Conservation (phyloP, 2,329 filamentous ascomycete genomes). For the Beauveria pseudobassiana region DNA sequence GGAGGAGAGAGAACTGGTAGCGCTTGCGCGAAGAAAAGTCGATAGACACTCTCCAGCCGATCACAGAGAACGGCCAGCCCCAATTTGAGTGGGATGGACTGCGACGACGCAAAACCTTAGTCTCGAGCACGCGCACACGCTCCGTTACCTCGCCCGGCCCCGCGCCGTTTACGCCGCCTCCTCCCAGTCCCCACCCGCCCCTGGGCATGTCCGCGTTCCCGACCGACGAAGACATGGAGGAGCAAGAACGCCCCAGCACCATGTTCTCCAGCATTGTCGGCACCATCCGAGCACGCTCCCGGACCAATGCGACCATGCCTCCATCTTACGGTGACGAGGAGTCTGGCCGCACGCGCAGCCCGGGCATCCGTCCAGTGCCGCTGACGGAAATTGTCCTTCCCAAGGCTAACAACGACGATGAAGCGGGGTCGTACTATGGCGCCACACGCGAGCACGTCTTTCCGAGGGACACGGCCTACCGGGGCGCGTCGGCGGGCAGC, state of each 20-base stretch:
- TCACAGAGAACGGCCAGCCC: conserved; percentile 65
- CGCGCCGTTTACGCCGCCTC: conserved; percentile 27
- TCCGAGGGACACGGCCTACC: conserved; percentile 39
- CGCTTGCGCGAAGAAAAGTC: conserved; percentile 73
- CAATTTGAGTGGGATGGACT: conserved; percentile 86
- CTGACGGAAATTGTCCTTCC: conserved; percentile 53
- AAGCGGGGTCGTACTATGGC: conserved; percentile 33
- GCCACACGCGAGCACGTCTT: conserved; percentile 39
- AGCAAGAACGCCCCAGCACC: conserved; percentile 40
- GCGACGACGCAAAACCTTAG: conserved; percentile 59
- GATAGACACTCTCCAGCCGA: conserved; percentile 62
- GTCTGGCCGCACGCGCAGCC: conserved; percentile 40
- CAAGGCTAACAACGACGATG: conserved; percentile 35
- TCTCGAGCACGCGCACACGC: conserved; percentile 14
- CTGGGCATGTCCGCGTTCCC: conserved; percentile 81
- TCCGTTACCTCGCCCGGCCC: conserved; percentile 15
- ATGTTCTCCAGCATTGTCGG: conserved; percentile 50
- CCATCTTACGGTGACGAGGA: conserved; percentile 26
- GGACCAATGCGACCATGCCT: conserved; percentile 26
- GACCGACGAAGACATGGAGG: conserved; percentile 52
- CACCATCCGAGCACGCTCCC: conserved; percentile 36
- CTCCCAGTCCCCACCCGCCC: conserved; percentile 54
- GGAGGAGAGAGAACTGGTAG: conserved; percentile 69
- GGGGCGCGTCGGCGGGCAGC: conserved; percentile 37
- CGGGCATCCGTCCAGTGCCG: conserved; percentile 51